phyloP scores from a whole-genome alignment of 345 rosid species.

The Microcos paniculata region DNA sequence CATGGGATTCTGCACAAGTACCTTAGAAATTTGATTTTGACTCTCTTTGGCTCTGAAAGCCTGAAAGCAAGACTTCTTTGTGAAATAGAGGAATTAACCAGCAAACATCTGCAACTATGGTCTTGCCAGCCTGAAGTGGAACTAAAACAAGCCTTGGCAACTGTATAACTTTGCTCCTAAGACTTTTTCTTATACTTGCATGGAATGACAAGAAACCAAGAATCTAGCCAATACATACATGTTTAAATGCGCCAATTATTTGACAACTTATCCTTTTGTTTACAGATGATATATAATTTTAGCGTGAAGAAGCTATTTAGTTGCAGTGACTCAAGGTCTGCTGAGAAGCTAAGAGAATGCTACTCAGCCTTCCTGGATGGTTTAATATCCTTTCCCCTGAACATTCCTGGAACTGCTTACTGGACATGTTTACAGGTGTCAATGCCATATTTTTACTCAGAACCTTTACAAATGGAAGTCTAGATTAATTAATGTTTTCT shows the following conservation, averaged over 20 bases:
- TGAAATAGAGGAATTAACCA: slow-evolving; percentile 6
- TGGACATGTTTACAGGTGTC: slow-evolving; percentile 34
- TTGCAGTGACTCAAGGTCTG: slow-evolving; percentile 18
- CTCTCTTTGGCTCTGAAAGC: background rate
- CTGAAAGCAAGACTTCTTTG: slow-evolving; percentile 6
- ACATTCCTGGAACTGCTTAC: slow-evolving; percentile 40
- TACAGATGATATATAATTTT: slow-evolving; percentile 34
- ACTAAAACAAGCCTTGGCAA: background rate
- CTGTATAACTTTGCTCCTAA: slow-evolving; percentile 6
- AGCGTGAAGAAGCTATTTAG: slow-evolving; percentile 26
- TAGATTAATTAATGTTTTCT: background rate
- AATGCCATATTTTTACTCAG: background rate
- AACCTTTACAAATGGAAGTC: background rate
- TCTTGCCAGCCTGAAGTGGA: background rate
- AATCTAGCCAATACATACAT: background rate
- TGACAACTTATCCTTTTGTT: background rate
- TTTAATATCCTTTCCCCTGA: slow-evolving; percentile 33
- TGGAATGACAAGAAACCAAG: background rate
- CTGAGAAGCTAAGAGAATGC: slow-evolving; percentile 25
- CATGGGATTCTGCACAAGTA: slow-evolving; percentile 2
- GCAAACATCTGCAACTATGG: background rate
- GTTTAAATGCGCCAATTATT: background rate
- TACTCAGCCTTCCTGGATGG: slow-evolving; percentile 30
- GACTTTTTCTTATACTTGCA: background rate
- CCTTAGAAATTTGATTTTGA: slow-evolving; percentile 6